Conservation (phyloP, 495 filamentous ascomycete species). For the Penicillium argentinense region DNA sequence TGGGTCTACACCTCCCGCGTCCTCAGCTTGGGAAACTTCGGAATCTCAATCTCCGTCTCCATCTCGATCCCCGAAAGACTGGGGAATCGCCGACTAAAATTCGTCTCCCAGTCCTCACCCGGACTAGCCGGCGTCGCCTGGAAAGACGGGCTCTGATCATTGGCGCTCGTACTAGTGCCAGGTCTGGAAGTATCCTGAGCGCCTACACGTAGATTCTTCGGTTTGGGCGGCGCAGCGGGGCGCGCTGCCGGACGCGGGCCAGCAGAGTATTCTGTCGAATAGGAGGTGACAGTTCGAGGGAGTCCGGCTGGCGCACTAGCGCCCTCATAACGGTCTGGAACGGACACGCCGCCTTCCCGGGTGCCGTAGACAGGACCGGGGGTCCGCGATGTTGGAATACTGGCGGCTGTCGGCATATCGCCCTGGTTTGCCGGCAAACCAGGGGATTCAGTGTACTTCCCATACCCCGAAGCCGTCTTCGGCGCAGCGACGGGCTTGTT, state of each 20-base stretch:
- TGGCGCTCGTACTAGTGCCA: constrained; percentile 14
- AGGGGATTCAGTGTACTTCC: constrained; percentile 67
- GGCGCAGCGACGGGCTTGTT: constrained; percentile 55
- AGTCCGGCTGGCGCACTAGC: constrained; percentile 18
- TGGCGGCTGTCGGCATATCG: constrained; percentile 8
- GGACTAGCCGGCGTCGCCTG: constrained; percentile 25
- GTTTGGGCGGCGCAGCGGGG: constrained; percentile 60
- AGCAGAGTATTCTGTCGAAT: constrained; percentile 22
- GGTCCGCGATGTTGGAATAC: constrained; percentile 15
- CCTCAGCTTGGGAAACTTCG: constrained; percentile 37
- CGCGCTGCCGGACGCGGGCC: constrained; percentile 30
- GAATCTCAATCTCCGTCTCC: constrained; percentile 62
- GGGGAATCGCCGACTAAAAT: constrained; percentile 82
- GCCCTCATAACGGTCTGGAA: constrained; percentile 15
- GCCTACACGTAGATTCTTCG: constrained; percentile 55
- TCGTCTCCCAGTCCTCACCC: constrained; percentile 63
- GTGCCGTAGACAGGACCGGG: constrained; percentile 21
- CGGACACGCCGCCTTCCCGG: constrained; percentile 14
- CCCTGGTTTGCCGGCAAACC: constrained; percentile 45
- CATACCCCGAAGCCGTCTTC: constrained; percentile 86
- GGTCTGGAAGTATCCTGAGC: constrained; percentile 22
- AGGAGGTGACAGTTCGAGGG: constrained; percentile 19
- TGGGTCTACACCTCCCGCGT: constrained; percentile 44
- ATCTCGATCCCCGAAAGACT: constrained; percentile 79
- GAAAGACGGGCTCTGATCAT: constrained; percentile 21